Base-by-base conservation (phyloP, 2,329 filamentous ascomycete species). In the Escovopsis sp. region DNA sequence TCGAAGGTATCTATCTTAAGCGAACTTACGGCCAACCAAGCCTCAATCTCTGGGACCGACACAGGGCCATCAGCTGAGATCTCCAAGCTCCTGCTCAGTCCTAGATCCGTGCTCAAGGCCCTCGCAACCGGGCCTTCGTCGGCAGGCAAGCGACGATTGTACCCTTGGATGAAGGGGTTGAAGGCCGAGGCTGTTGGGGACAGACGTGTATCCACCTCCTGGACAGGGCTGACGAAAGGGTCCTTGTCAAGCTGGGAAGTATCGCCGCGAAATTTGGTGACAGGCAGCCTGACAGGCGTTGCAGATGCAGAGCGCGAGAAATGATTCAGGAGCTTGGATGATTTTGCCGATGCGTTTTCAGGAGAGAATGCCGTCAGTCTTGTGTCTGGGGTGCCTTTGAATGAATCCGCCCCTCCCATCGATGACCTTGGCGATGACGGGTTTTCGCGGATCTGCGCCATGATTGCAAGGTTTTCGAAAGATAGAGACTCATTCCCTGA, bases 171-270 rank as follows among this genome's bases (percentile, higher is more conserved):
- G 25, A 48, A 47, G 1, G 77, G 77, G 13, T 65, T 69, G 44
- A 82, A 82, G 2, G 64, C 50, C 2, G 68, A 70, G 2, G 76
- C 76, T 6, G 69, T 77, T 2, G 78, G 72, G 4, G 76, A 81
- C 16, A 83, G 56, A 43, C 71, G 68, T 7, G 48, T 52, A 5
- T 33, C 55, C 39, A 33, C 46, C 21, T 44, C 60, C 55, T 46
- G 41, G 8, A 39, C 35, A 12, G 46, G 49, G 3, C 63, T 66
- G 25, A 70, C 48, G 40, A 76, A 77, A 0, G 73, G 72, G 39
- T 77, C 70, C 37, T 60, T 65, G 34, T 66, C 63, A 2, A 46
- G 47, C 7, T 48, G 43, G 5, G 47, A 40, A 11, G 42, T 41
- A 9, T 39, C 39, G 14, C 45, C 39, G 28, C 45, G 43, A 38